Evolutionary conservation across 768 basidiomycete species (phyloP), one percentile per base, ranked within the genome.

Genomic region (Boletellus sp.): DNA sequence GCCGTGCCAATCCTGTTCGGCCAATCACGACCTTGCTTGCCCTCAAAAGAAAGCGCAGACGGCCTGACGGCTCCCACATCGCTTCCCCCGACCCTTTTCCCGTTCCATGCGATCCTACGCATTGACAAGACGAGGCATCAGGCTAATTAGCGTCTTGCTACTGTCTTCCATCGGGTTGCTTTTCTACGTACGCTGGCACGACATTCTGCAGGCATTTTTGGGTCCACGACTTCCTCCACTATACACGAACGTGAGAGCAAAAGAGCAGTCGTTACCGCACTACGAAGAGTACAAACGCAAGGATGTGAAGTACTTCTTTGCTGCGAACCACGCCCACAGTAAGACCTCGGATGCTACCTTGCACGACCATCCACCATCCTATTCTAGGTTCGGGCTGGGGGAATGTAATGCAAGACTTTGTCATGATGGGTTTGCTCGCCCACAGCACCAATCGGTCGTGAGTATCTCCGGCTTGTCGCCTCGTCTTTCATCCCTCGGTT

Each of bases 321-420:
- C 76, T 26, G 72, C 75, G 3, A 79, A 78, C 48, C 77, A 80
- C 55, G 72, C 62, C 0, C 61, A 64, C 46, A 62, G 77, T 74
- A 41, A 51, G 72, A 23, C 23, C 15, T 8, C 9, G 23, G n/a
- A 8, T 34, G 22, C 8, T 12, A 22, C 39, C 8, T 6, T 19
- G 24, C 9, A 35, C 28, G 15, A 45, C 10, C n/a, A 24, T 28
- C 51, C 20, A 33, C n/a, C 17, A 16, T 31, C 10, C 11, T 17
- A 32, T 26, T 47, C 16, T 42, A 74, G 73, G 65, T 38, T 65
- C 63, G 6, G 74, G 73, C 1, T 74, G 67, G 68, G 72, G 72
- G 1, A 74, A 74, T 36, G 66, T 67, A 8, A 70, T 74, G 73
- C 70, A 74, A 47, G 74, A 75, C 45, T 52, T 64, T 42, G 47